Evolutionary conservation across 148 eudicot genomes (phyloP).

Genomic region (Selenicereus undatus): DNA sequence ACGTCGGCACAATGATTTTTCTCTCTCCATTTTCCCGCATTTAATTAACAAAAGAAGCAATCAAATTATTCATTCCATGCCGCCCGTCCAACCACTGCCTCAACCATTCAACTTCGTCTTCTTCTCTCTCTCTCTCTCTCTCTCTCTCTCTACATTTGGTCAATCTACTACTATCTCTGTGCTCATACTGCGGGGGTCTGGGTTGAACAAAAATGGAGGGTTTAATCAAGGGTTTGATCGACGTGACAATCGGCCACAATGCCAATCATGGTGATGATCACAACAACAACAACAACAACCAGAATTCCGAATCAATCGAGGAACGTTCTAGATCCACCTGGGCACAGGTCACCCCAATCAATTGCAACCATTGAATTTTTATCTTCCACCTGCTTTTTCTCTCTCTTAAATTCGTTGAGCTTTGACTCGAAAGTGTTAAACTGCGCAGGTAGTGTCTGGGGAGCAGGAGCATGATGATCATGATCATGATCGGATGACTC

Average conservation of each 20-base stretch:
- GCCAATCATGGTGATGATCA: conserved; percentile 20
- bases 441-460: conserved; percentile 76
- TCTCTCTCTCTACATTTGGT: no score
- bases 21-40: neutral
- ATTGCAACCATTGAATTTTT: neutral
- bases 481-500: conserved; percentile 7
- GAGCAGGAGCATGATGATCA: conserved; percentile 40
- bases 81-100: no score
- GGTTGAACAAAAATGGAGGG: conserved; percentile 47
- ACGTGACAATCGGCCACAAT: conserved; percentile 49
- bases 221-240: conserved; percentile 58
- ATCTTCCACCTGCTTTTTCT: neutral
- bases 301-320: conserved; percentile 33
- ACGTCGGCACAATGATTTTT: neutral
- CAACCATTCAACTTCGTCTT: no score
- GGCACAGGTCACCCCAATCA: conserved; percentile 57
- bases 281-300: conserved; percentile 9
- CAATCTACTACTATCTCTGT: no score
- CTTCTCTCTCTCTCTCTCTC: no score
- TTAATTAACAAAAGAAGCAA: neutral
- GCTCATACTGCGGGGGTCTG: no score
- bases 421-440: neutral
- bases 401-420: no score
- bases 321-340: conserved; percentile 77
- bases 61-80: no score